These are phyloP conservation scores for Candida pseudoglaebosa DNA, from an alignment of 805 yeast species.

Conservation along the genomic window DNA sequence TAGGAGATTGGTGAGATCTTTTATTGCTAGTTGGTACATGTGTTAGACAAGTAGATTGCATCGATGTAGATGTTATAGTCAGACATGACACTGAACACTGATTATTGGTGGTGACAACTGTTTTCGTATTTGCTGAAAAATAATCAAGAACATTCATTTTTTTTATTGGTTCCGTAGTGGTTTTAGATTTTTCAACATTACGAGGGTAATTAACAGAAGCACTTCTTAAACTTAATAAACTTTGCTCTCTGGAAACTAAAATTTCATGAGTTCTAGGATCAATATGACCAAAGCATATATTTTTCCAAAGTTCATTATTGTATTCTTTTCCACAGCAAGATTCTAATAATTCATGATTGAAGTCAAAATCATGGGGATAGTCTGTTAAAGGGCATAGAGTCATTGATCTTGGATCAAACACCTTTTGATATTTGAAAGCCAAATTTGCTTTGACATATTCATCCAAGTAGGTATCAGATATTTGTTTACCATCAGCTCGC, in stretches of 20 bases:
- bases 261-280: slow-evolving; percentile 58
- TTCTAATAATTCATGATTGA: slow-evolving; percentile 39
- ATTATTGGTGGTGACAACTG: slow-evolving; percentile 4
- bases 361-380: slow-evolving; percentile 41
- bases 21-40: neutral
- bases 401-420: slow-evolving; percentile 60
- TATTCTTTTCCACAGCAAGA: slow-evolving; percentile 45
- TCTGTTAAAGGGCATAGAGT: slow-evolving; percentile 56
- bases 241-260: slow-evolving; percentile 46
- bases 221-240: slow-evolving; percentile 19
- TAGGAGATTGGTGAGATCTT: slow-evolving; percentile 11
- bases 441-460: slow-evolving; percentile 65
- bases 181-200: neutral
- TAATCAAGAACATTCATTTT: slow-evolving; percentile 7
- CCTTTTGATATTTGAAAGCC: slow-evolving; percentile 84
- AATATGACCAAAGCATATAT: slow-evolving; percentile 60
- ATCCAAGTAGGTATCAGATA: slow-evolving; percentile 55
- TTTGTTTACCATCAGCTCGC: slow-evolving; percentile 55
- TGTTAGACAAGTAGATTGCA: neutral
- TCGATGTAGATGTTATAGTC: slow-evolving; percentile 1
- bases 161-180: neutral
- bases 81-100: neutral
- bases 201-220: slow-evolving; percentile 9
- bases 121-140: slow-evolving; percentile 7
- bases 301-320: slow-evolving; percentile 45